Base-by-base conservation (phyloP, 805 yeast species). In the Citeromyces matritensis region DNA sequence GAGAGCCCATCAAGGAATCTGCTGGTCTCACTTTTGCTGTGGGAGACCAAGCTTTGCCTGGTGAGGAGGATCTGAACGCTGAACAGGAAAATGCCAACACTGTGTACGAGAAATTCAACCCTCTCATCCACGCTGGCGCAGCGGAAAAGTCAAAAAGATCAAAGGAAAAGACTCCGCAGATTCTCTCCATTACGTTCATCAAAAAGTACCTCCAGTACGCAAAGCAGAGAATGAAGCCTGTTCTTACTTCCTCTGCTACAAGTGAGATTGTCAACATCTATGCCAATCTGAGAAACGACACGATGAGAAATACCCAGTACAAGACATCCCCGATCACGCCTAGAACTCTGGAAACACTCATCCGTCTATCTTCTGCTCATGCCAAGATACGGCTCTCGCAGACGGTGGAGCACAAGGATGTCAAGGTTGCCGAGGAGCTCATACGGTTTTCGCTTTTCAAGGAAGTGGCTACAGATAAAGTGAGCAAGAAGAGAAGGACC, bases 291-390 rank as follows among this genome's bases (percentile, higher is more conserved):
- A 71, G 98, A 59, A 86, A 85, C 50, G 81, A 78, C 39, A 66
- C 65, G 34, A 57, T 64, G 33, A 67, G 64, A 26, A 61, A 55
- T 37, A 78, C 75, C 45, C 80, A 75, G 41, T 69, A 79, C 33
- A 68, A 74, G 47, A 86, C 95, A 1, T 78, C 95, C 1, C 97
- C 98, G 24, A 82, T 88, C 41, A 88, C 98, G 2, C 94, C 97
- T n/a, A 81, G 98, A 73, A 91, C 97, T 4, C 63, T 88, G 42
- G 98, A 88, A 55, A 88, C 98, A 0, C 63, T 88, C 41, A 88
- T 88, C 51, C 94, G 98, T 63, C 61, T 88, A 37, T 65, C 96
- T 1, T 82, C 96, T 1, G 97, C 98, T 0, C 97, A 91, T 54
- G 97, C 97, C 8, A 88, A 91, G 52, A 82, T 88, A n/a, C 68